A percentile compares a stretch with the other conserved stretches of the same genome.
phyloP scores from a whole-genome alignment of 208 protist species.

The Leishmania guyanensis region DNA sequence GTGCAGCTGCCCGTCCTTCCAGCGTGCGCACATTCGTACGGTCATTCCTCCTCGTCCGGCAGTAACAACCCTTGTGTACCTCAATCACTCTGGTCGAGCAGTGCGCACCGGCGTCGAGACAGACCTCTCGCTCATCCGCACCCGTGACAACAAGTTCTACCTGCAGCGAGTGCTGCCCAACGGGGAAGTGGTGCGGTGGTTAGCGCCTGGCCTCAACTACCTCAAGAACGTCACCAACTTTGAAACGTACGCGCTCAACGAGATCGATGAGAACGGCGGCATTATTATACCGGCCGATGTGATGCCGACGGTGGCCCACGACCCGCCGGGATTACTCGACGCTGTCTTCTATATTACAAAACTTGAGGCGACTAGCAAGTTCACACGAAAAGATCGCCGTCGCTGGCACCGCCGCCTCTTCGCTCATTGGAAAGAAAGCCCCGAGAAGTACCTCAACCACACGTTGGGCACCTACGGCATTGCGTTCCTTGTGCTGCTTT shows the following conservation, averaged over 20 bases:
- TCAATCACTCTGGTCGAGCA: constrained; percentile 63
- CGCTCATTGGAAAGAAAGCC: constrained; percentile 84
- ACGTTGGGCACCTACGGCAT: constrained; percentile 70
- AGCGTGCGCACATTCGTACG: constrained; percentile 62
- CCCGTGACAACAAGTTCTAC: constrained; percentile 92
- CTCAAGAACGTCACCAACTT: constrained; percentile 89
- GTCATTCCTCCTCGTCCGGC: constrained; percentile 82
- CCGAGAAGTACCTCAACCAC: constrained; percentile 80
- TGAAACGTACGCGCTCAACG: constrained; percentile 83
- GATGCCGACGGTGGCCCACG: constrained; percentile 67
- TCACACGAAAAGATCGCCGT: constrained; percentile 85
- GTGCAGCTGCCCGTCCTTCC: background rate
- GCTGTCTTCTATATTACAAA: constrained; percentile 79
- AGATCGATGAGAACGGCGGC: constrained; percentile 89
- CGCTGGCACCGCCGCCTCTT: constrained; percentile 76
- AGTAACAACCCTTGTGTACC: constrained; percentile 82
- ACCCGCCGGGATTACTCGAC: constrained; percentile 71
- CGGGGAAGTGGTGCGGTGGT: constrained; percentile 86
- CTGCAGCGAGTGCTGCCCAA: constrained; percentile 81
- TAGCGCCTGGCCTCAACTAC: constrained; percentile 76
- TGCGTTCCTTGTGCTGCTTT: constrained; percentile 54
- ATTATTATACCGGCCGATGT: constrained; percentile 82
- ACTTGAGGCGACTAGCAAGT: constrained; percentile 68
- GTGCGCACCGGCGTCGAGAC: constrained; percentile 71
- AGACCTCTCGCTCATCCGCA: constrained; percentile 77